Evolutionary conservation across 179 eudicot species (phyloP).

Genomic region (Beta corolliflora): DNA sequence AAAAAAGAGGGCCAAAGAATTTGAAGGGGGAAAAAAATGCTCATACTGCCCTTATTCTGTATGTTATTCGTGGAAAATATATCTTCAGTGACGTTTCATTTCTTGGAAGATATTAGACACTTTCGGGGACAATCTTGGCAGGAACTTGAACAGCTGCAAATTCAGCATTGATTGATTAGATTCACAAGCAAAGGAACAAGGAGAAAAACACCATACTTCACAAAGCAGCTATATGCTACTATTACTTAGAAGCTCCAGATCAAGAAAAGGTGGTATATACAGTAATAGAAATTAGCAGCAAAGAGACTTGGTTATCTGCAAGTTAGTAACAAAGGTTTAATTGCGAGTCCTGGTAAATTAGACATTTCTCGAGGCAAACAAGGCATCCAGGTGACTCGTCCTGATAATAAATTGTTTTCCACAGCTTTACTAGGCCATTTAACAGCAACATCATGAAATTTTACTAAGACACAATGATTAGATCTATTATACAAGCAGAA

Average conservation of each 20-base stretch:
- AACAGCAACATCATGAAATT: neutral
- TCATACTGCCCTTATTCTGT: neutral
- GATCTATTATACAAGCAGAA: neutral
- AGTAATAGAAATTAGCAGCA: neutral
- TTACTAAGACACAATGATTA: neutral
- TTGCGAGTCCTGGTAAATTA: neutral
- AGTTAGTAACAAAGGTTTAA: neutral
- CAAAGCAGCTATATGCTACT: neutral
- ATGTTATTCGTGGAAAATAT: slow-evolving; percentile 5
- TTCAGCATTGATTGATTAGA: neutral
- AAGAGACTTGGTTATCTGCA: neutral
- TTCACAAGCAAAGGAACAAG: neutral
- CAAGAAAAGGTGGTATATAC: neutral
- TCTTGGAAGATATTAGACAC: slow-evolving; percentile 72
- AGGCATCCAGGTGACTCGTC: neutral
- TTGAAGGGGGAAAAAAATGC: slow-evolving; percentile 14
- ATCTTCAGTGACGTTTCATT: slow-evolving; percentile 68
- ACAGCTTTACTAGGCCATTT: neutral
- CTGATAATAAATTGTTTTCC: neutral
- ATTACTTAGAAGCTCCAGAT: neutral
- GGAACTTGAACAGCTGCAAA: slow-evolving; percentile 83
- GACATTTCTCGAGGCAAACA: neutral
- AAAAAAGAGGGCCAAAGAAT: slow-evolving; percentile 11
- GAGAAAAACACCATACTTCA: neutral
- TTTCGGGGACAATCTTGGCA: slow-evolving; percentile 83